These are phyloP conservation scores for Lasiosphaeria ovina DNA, from an alignment of 495 filamentous ascomycete species.

Conservation along the genomic window DNA sequence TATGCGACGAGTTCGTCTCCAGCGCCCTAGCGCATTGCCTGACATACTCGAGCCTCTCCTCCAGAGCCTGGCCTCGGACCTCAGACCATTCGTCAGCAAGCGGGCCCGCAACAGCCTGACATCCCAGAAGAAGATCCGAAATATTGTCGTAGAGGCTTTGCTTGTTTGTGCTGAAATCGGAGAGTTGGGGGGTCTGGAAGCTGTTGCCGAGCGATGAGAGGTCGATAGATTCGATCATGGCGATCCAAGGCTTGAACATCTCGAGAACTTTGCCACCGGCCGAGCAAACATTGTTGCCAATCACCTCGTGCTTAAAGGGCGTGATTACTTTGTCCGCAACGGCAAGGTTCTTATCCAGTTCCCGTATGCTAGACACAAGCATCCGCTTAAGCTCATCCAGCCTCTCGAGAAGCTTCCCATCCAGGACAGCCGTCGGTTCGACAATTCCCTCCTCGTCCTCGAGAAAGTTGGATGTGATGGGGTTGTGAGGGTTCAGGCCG, in stretches of 20 bases:
- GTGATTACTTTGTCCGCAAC: conserved; percentile 76
- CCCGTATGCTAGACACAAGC: conserved; percentile 75
- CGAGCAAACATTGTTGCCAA: conserved; percentile 72
- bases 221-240: conserved; percentile 84
- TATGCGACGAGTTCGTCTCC: conserved; percentile 81
- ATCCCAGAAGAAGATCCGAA: conserved; percentile 80
- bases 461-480: conserved; percentile 72
- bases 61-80: conserved; percentile 84
- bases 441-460: conserved; percentile 75
- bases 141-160: conserved; percentile 90
- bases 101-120: conserved; percentile 83
- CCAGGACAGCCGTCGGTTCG: conserved; percentile 73
- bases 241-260: conserved; percentile 82
- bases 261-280: conserved; percentile 77
- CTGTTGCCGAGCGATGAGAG: conserved; percentile 68
- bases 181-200: conserved; percentile 78
- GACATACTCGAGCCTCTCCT: conserved; percentile 79
- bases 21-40: conserved; percentile 71
- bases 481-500: conserved; percentile 64
- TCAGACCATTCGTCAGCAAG: conserved; percentile 95
- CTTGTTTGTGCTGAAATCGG: conserved; percentile 86
- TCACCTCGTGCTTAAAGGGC: conserved; percentile 62
- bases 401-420: conserved; percentile 71
- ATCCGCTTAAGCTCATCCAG: conserved; percentile 81
- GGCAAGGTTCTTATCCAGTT: conserved; percentile 79